These are phyloP conservation scores for Rhodotorula sp. DNA, from an alignment of 1,284 basidiomycete species.

Conservation along the genomic window DNA sequence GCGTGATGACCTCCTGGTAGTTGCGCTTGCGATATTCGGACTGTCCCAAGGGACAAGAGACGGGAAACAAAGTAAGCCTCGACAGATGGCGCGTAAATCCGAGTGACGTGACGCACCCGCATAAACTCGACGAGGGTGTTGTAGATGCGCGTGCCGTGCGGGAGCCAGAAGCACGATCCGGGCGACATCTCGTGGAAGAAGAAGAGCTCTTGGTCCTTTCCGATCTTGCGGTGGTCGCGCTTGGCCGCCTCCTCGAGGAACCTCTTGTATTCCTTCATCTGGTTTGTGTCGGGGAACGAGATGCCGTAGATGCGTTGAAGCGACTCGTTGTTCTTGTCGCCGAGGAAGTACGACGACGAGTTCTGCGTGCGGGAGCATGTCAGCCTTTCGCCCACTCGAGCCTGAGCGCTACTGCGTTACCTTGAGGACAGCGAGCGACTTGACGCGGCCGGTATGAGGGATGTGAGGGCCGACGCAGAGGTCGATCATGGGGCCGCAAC, in stretches of 20 bases:
- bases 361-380: conserved; percentile 57
- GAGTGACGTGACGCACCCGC: conserved; percentile 59
- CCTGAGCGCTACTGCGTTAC: conserved; percentile 50
- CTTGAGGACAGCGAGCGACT: conserved; percentile 92
- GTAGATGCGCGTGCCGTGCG: conserved; percentile 95
- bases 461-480: conserved; percentile 96
- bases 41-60: conserved; percentile 9
- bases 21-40: conserved; percentile 78
- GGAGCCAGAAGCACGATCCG: conserved; percentile 94
- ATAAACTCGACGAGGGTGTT: conserved; percentile 89
- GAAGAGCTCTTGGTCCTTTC: conserved; percentile 95
- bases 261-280: conserved; percentile 90
- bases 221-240: conserved; percentile 94
- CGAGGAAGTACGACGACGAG: conserved; percentile 98
- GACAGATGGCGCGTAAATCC: no score
- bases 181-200: conserved; percentile 97
- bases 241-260: conserved; percentile 96
- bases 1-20: conserved; percentile 92
- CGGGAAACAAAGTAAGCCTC: not conserved
- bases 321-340: conserved; percentile 89
- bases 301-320: conserved; percentile 97
- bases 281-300: conserved; percentile 98
- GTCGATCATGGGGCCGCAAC: conserved; percentile 98
- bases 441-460: conserved; percentile 96
- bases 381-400: not conserved